phyloP scores from a whole-genome alignment of 371 early-diverging fungal species.

The Batkoa obscura region DNA sequence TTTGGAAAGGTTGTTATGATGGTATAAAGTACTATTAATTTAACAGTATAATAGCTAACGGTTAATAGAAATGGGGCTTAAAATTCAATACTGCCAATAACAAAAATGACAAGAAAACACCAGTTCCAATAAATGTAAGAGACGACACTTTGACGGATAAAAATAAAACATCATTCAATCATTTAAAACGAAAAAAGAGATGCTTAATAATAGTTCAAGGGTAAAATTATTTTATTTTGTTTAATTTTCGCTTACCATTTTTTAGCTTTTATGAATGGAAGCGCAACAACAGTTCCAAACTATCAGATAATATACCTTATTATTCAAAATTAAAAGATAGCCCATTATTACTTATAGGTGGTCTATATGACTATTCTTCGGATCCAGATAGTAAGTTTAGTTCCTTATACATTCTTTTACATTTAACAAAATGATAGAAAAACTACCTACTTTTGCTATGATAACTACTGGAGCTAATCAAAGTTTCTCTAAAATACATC shows the following conservation, averaged over 20 bases:
- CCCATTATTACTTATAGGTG: conserved; percentile 4
- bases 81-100: not conserved
- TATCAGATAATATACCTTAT: not conserved
- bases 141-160: conserved; percentile 1
- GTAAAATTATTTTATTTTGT: not conserved
- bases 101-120: not conserved
- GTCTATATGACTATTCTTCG: not conserved
- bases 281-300: not conserved
- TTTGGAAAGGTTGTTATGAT: too few species aligned
- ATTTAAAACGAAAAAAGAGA: not conserved
- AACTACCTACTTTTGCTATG: conserved; percentile 3
- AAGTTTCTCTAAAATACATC: not conserved
- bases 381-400: not conserved
- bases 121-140: conserved; percentile 4
- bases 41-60: not conserved
- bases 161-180: not conserved
- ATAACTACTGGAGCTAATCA: conserved; percentile 2
- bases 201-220: conserved; percentile 5
- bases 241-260: not conserved
- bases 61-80: conserved; percentile 7
- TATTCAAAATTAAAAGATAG: not conserved
- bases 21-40: not conserved
- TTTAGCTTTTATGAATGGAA: conserved; percentile 7
- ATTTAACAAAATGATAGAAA: not conserved
- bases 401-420: too few species aligned